A percentile compares a stretch with the other conserved stretches of the same genome.
phyloP scores from a whole-genome alignment of 2,329 filamentous ascomycete species.

The Sporothrix humicola region DNA sequence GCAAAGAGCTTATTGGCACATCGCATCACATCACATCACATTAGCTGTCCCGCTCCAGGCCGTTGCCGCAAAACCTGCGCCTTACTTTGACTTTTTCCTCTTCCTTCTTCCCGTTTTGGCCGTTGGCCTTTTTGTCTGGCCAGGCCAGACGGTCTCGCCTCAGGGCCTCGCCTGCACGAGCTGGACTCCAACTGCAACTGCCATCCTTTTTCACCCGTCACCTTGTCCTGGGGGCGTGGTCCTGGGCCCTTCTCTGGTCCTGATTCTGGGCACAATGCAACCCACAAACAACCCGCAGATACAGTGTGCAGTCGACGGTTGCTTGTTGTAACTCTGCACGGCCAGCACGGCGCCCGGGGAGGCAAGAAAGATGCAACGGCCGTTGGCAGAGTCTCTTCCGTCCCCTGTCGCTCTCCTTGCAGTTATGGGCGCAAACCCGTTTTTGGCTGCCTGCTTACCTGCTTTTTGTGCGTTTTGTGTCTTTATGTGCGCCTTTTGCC shows the following conservation, averaged over 20 bases:
- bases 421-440: not conserved
- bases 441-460: too few relatives aligned
- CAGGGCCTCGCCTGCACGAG: not conserved
- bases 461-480: too few relatives aligned
- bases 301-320: not conserved
- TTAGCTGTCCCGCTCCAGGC: not conserved
- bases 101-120: not conserved
- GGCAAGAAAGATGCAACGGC: not conserved
- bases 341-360: not conserved
- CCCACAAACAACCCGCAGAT: not conserved
- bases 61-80: slow-evolving; percentile 6
- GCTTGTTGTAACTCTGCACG: slow-evolving; percentile 4
- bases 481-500: too few relatives aligned
- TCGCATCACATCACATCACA: not conserved
- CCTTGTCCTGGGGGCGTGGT: not conserved
- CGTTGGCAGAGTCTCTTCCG: not conserved
- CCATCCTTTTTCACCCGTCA: not conserved
- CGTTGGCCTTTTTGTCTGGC: not conserved
- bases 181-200: not conserved
- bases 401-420: not conserved
- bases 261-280: slow-evolving; percentile 4
- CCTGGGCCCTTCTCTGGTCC: not conserved
- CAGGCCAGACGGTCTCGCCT: not conserved
- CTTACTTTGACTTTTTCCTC: not conserved
- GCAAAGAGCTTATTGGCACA: not conserved